Conservation (phyloP, 2,329 filamentous ascomycete genomes). For the Ascochyta fabae region DNA sequence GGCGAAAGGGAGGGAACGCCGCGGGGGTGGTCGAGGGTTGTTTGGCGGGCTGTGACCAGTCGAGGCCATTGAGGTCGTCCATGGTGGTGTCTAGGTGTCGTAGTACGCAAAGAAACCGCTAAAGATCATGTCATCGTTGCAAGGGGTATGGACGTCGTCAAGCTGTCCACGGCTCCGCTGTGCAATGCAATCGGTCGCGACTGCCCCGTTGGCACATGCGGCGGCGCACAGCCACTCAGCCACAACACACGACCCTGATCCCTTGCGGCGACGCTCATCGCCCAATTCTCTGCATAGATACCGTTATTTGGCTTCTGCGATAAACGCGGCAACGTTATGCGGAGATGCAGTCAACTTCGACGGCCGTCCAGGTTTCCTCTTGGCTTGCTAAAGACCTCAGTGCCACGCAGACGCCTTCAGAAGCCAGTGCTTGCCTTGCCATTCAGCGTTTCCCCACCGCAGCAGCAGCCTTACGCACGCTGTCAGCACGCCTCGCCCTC, state of each 20-base stretch:
- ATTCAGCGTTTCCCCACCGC: background rate
- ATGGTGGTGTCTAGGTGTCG: conserved; percentile 38
- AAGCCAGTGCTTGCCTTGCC: background rate
- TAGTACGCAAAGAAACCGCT: conserved; percentile 10
- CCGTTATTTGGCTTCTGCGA: background rate
- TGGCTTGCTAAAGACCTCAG: background rate
- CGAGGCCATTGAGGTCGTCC: conserved; percentile 58
- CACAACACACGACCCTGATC: conserved; percentile 3
- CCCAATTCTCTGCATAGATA: background rate
- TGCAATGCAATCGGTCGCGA: conserved; percentile 8
- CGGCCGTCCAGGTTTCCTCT: background rate
- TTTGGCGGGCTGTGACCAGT: conserved; percentile 52
- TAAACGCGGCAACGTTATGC: background rate
- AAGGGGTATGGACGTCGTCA: conserved; percentile 7
- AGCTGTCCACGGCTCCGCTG: conserved; percentile 3
- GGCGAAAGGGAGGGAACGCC: conserved; percentile 45
- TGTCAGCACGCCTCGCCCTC: background rate
- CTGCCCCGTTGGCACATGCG: conserved; percentile 10
- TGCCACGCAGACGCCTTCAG: background rate
- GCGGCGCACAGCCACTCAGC: conserved; percentile 15
- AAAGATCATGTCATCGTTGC: conserved; percentile 33
- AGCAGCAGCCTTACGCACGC: background rate
- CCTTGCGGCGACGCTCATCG: background rate
- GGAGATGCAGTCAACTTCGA: background rate
- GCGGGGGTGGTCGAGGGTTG: conserved; percentile 36